Conservation (phyloP, 1,284 basidiomycete species). For the Dichomitus squalens region DNA sequence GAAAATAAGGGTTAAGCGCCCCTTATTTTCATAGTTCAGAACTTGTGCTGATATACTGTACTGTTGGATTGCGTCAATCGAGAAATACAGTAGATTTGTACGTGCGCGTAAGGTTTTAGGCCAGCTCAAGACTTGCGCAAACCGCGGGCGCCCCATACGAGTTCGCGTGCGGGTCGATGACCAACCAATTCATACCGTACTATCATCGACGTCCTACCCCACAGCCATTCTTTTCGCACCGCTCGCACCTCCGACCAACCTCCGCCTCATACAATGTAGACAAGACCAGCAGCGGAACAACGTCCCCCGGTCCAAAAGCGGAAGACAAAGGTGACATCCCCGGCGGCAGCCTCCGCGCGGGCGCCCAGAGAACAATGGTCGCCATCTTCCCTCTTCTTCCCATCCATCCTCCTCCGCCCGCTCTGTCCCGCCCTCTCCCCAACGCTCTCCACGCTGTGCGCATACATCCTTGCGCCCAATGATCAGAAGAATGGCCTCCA, state of each 20-base stretch:
- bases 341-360: slow-evolving; percentile 13
- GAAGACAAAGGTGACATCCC: slow-evolving; percentile 20
- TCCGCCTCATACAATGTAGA: background rate
- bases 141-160: no score
- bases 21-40: no score
- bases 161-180: no score
- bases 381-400: slow-evolving; percentile 10
- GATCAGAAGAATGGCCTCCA: slow-evolving; percentile 49
- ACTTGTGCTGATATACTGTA: no score
- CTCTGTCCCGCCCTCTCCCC: slow-evolving; percentile 2
- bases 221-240: no score
- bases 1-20: no score
- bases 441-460: slow-evolving; percentile 15
- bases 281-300: slow-evolving; percentile 1
- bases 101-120: no score
- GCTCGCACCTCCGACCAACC: background rate
- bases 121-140: no score
- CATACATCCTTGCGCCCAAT: slow-evolving; percentile 26
- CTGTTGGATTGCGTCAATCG: no score
- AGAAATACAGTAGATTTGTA: no score
- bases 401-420: slow-evolving; percentile 5
- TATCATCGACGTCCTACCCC: no score
- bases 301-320: slow-evolving; percentile 4
- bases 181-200: no score
- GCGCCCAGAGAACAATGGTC: slow-evolving; percentile 24